Conservation (phyloP, 2,329 filamentous ascomycete genomes). For the Trichoderma sp. region DNA sequence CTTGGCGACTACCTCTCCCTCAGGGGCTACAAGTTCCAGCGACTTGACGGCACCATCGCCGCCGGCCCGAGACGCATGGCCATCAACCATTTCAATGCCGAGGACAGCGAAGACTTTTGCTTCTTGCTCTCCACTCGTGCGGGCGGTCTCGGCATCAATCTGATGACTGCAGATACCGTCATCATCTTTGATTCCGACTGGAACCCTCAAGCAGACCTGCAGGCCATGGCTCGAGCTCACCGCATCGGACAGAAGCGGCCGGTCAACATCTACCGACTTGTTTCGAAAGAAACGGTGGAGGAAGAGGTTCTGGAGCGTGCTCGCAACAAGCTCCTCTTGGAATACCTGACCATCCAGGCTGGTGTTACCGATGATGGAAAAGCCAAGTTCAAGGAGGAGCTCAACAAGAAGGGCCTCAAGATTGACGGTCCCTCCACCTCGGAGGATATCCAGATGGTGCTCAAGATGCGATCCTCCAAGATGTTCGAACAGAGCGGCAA, state of each 20-base stretch:
- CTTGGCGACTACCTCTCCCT: conserved; percentile 90
- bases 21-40: conserved; percentile 92
- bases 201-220: conserved; percentile 97
- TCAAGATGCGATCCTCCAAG: conserved; percentile 97
- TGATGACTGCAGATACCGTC: conserved; percentile 98
- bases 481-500: conserved; percentile 99
- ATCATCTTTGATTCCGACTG: conserved; percentile 98
- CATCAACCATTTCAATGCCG: conserved; percentile 98
- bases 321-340: conserved; percentile 94
- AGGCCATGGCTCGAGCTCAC: conserved; percentile 97
- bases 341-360: conserved; percentile 95
- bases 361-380: conserved; percentile 95
- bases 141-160: conserved; percentile 95
- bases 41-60: conserved; percentile 92
- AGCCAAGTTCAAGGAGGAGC: conserved; percentile 72
- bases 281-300: conserved; percentile 97
- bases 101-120: conserved; percentile 92
- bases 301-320: conserved; percentile 96
- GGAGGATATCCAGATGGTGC: conserved; percentile 92
- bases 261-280: conserved; percentile 92
- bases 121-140: conserved; percentile 94
- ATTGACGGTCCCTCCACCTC: conserved; percentile 83
- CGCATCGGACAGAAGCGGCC: conserved; percentile 96
- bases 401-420: conserved; percentile 74
- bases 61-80: conserved; percentile 85